Conservation (phyloP, 1,139 yeast species). For the Zhuliangozyma parablackwelliae region DNA sequence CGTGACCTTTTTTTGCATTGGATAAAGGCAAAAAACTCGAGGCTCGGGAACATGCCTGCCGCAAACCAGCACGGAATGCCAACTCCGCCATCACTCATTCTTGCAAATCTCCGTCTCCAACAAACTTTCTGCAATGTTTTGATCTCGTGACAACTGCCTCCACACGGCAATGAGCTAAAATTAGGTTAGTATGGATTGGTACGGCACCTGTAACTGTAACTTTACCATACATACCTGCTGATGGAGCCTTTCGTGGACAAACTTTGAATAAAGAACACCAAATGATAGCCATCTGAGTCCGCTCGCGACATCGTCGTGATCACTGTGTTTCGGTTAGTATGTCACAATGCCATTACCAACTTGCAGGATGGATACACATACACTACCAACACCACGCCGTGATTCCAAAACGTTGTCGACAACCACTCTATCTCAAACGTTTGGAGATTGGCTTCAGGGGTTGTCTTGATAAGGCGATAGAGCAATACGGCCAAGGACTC, state of each 20-base stretch:
- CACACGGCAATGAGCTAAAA: constrained; percentile 7
- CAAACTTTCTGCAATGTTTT: constrained; percentile 2
- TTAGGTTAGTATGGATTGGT: no score
- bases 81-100: background rate
- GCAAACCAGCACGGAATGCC: no score
- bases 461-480: constrained; percentile 4
- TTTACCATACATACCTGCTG: constrained; percentile 10
- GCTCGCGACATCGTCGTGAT: constrained; percentile 1
- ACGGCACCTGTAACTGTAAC: no score
- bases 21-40: no score
- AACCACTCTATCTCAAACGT: constrained; percentile 18
- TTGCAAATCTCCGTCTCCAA: constrained; percentile 5
- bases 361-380: constrained; percentile 2
- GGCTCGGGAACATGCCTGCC: no score
- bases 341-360: no score
- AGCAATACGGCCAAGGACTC: constrained; percentile 3
- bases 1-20: no score
- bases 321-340: constrained; percentile 7
- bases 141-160: constrained; percentile 7
- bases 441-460: constrained; percentile 5
- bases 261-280: constrained; percentile 7
- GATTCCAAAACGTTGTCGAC: constrained; percentile 18
- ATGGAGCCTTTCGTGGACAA: constrained; percentile 9
- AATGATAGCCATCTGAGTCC: constrained; percentile 8
- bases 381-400: constrained; percentile 12